Evolutionary conservation across 345 rosid genomes (phyloP).

Genomic region (Raphanus sativus): DNA sequence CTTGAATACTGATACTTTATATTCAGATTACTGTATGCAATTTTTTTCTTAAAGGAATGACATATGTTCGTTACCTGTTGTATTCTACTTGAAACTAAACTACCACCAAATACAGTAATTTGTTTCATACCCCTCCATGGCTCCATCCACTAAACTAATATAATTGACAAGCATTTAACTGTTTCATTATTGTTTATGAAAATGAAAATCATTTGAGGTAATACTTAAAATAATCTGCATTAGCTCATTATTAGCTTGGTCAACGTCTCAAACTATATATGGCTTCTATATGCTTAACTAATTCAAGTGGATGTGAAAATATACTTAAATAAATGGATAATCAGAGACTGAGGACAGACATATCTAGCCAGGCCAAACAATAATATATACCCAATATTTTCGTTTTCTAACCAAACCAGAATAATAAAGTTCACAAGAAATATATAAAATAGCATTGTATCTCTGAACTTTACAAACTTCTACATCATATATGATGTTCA

Average conservation of each 20-base stretch:
- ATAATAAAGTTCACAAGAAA: constrained; percentile 35
- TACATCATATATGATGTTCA: constrained; percentile 21
- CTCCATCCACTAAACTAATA: constrained; percentile 2
- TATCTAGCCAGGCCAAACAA: constrained; percentile 33
- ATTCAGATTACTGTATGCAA: no score
- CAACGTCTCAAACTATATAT: constrained; percentile 16
- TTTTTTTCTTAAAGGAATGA: no score
- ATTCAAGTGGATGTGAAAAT: not conserved
- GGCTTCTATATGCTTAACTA: constrained; percentile 12
- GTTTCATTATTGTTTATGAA: not conserved
- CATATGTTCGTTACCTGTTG: no score
- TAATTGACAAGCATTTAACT: not conserved
- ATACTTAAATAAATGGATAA: not conserved
- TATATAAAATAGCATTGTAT: constrained; percentile 8
- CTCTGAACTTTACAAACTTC: constrained; percentile 25
- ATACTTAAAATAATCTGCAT: not conserved
- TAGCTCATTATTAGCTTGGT: constrained; percentile 14
- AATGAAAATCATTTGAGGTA: not conserved
- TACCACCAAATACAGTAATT: not conserved
- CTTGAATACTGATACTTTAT: no score
- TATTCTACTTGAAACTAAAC: not conserved
- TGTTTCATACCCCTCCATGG: not conserved
- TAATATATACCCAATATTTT: constrained; percentile 6
- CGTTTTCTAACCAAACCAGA: constrained; percentile 34
- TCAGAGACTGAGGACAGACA: constrained; percentile 23